Base-by-base conservation (phyloP, 2,329 filamentous ascomycete genomes). In the Stagonosporopsis tanaceti region DNA sequence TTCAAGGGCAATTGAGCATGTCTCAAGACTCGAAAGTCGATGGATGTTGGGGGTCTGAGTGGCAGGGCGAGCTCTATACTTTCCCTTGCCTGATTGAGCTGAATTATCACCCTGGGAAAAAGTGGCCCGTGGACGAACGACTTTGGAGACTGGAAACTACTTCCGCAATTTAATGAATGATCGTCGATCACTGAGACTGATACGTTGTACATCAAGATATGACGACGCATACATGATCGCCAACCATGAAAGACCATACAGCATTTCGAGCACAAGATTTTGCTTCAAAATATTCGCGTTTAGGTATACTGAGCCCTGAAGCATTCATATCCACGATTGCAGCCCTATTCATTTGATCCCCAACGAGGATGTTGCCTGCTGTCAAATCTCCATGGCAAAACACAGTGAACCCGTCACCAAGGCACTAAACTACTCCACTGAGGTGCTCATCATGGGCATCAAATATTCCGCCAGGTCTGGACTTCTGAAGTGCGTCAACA, bases 271-370 rank as follows among this genome's bases (percentile, higher is more conserved):
- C 45, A 17, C 61, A 58, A 4, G 53, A 47, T 17, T 59, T 60
- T 20, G 57, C 61, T 51, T 67, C 61, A 14, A 63, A 63, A 39
- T 62, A 67, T 47, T 67, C 63, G 12, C 63, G 54, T 37, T 59
- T 57, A 15, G 45, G 55, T 38, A 65, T 62, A 40, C 64, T 65
- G 44, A 64, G 66, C 3, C 63, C 61, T 7, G 61, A 64, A 40
- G 54, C 46, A 20, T 60, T 62, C 62, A 63, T 63, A 17, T 66
- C 64, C 15, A 66, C 46, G 27, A 66, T 62, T 22, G 41, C 57
- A 22, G 63, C 55, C 11, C 65, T 52, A n/a, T 51, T 63, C 7
- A 50, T 12, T 35, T 59, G 40, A 15, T 47, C 39, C 41, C 63
- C 47, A 22, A 61, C 57, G 12, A 55, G 35, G 41, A 63, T 63